Conservation (phyloP, 257 asterid species). For the Nicotiana otophora region DNA sequence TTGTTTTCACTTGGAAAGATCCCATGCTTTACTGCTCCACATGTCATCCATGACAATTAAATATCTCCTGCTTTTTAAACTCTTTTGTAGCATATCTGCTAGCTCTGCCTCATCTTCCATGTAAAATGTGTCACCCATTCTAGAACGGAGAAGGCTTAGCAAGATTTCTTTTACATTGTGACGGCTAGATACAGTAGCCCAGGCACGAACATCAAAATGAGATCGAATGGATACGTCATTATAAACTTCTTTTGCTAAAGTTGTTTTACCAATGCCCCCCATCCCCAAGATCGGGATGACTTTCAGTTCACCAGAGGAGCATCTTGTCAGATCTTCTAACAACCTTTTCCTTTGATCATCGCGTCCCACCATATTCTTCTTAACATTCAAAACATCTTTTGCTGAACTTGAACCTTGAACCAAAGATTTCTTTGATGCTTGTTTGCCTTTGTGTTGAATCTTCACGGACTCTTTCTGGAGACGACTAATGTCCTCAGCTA, state of each 20-base stretch:
- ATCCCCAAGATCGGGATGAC: slow-evolving; percentile 11
- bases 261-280: slow-evolving; percentile 19
- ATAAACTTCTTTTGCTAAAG: slow-evolving; percentile 6
- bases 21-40: slow-evolving; percentile 7
- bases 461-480: no score
- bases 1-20: slow-evolving; percentile 13
- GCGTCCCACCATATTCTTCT: background rate
- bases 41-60: slow-evolving; percentile 20
- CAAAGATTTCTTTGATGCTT: no score
- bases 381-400: background rate
- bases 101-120: background rate
- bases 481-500: no score
- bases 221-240: background rate
- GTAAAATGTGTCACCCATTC: background rate
- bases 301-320: background rate
- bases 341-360: background rate
- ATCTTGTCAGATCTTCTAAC: background rate
- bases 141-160: background rate
- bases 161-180: background rate
- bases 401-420: background rate
- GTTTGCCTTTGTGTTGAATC: no score
- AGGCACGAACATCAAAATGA: slow-evolving; percentile 12
- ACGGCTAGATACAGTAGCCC: background rate
- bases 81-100: background rate
- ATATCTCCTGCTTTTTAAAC: background rate